A percentile compares a stretch with the other conserved stretches of the same genome.
Conservation (phyloP, 2,329 filamentous ascomycete species). For the Beauveria brongniartii region DNA sequence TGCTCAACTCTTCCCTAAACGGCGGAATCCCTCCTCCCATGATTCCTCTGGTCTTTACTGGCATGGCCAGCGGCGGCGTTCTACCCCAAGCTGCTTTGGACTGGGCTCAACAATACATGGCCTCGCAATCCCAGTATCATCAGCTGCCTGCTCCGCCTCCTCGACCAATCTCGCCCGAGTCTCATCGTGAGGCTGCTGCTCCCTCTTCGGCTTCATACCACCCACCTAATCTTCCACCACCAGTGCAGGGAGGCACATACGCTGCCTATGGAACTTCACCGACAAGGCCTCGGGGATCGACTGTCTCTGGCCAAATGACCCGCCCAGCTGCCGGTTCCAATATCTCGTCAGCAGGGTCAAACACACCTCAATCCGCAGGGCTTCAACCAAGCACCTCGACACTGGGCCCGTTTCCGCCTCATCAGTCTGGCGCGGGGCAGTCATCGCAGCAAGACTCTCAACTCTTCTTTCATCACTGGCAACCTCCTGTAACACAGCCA, state of each 20-base stretch:
- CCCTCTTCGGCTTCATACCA: slow-evolving; percentile 32
- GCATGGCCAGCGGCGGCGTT: slow-evolving; percentile 53
- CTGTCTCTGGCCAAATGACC: slow-evolving; percentile 32
- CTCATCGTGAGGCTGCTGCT: slow-evolving; percentile 43
- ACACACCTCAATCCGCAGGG: slow-evolving; percentile 30
- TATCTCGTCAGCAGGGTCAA: slow-evolving; percentile 38
- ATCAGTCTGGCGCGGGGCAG: background rate
- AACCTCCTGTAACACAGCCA: slow-evolving; percentile 63
- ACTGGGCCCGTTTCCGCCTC: slow-evolving; percentile 7
- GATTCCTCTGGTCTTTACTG: slow-evolving; percentile 67
- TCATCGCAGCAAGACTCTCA: slow-evolving; percentile 55
- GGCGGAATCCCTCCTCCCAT: slow-evolving; percentile 66
- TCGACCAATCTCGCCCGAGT: slow-evolving; percentile 44
- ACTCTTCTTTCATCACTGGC: slow-evolving; percentile 88
- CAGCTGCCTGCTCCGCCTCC: slow-evolving; percentile 38
- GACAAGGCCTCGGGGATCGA: slow-evolving; percentile 41
- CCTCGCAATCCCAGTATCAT: slow-evolving; percentile 38
- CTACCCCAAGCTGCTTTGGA: slow-evolving; percentile 55
- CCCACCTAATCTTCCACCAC: slow-evolving; percentile 24
- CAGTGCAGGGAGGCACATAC: slow-evolving; percentile 31
- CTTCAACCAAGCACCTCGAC: slow-evolving; percentile 24
- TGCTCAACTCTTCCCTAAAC: slow-evolving; percentile 59
- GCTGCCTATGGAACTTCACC: slow-evolving; percentile 41
- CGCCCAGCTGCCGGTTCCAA: slow-evolving; percentile 29
- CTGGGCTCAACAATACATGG: slow-evolving; percentile 60